phyloP scores from a whole-genome alignment of 345 rosid species.

The Rubroshorea leprosula region DNA sequence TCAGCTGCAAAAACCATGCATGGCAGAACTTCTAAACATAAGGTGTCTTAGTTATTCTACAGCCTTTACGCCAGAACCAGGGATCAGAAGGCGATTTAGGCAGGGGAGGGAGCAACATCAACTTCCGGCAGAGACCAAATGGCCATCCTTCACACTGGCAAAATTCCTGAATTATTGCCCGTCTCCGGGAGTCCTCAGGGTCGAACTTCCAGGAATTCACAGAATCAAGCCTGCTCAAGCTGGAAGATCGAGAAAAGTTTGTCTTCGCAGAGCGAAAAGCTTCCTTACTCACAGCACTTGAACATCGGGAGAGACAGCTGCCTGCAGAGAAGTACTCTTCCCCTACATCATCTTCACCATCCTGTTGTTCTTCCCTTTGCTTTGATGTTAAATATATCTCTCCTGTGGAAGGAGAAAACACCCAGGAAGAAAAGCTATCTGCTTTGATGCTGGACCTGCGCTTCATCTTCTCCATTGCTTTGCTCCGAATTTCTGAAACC shows the following conservation, averaged over 20 bases:
- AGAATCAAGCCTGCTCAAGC: constrained; percentile 35
- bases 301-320: constrained; percentile 63
- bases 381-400: constrained; percentile 20
- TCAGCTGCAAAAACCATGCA: no score
- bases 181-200: constrained; percentile 34
- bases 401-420: constrained; percentile 31
- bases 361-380: constrained; percentile 3
- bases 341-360: constrained; percentile 27
- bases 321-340: constrained; percentile 57
- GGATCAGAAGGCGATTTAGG: constrained; percentile 90
- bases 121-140: constrained; percentile 78
- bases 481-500: constrained; percentile 57
- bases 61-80: constrained; percentile 76
- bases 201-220: constrained; percentile 26
- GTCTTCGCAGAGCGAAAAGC: constrained; percentile 48
- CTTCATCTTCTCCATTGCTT: constrained; percentile 74
- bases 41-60: constrained; percentile 29
- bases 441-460: constrained; percentile 36
- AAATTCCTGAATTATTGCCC: constrained; percentile 56
- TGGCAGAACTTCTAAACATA: constrained; percentile 17
- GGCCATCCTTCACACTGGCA: constrained; percentile 93
- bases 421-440: constrained; percentile 41
- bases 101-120: constrained; percentile 72
- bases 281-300: constrained; percentile 48
- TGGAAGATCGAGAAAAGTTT: constrained; percentile 53